These are phyloP conservation scores for Saccharomycopsis fibuligera DNA, from an alignment of 805 yeast species.

Conservation along the genomic window DNA sequence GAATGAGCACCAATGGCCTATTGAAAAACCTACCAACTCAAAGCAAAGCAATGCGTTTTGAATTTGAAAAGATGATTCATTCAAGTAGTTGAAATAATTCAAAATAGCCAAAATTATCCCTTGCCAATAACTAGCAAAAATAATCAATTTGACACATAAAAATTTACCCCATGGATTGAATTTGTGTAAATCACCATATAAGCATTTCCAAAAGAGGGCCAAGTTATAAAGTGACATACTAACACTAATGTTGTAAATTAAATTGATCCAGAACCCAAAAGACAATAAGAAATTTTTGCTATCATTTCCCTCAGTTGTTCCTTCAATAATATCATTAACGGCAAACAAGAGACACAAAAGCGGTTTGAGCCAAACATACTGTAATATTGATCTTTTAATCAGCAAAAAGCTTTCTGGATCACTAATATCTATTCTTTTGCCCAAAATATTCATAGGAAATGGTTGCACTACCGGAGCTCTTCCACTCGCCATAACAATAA, in stretches of 20 bases:
- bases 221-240: constrained; percentile 75
- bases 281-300: constrained; percentile 28
- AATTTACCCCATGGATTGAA: constrained; percentile 91
- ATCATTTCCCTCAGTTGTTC: constrained; percentile 35
- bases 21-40: constrained; percentile 80
- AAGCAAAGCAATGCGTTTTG: constrained; percentile 77
- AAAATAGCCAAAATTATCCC: constrained; percentile 55
- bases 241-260: constrained; percentile 74
- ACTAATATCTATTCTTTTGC: constrained; percentile 66
- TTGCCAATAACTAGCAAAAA: constrained; percentile 99
- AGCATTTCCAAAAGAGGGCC: constrained; percentile 88
- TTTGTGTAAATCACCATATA: constrained; percentile 67
- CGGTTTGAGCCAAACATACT: constrained; percentile 94
- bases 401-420: constrained; percentile 75
- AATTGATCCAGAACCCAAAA: constrained; percentile 55
- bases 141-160: constrained; percentile 84
- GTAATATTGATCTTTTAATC: constrained; percentile 81
- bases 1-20: constrained; percentile 86
- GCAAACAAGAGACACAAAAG: constrained; percentile 55
- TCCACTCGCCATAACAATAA: constrained; percentile 65
- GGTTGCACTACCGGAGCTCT: constrained; percentile 64
- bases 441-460: constrained; percentile 44
- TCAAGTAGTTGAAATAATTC: constrained; percentile 40
- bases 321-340: constrained; percentile 43
- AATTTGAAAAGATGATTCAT: constrained; percentile 39